Evolutionary conservation across 495 filamentous ascomycete genomes (phyloP), one percentile per base, ranked within the genome.

Genomic region (Darksidea phi): DNA sequence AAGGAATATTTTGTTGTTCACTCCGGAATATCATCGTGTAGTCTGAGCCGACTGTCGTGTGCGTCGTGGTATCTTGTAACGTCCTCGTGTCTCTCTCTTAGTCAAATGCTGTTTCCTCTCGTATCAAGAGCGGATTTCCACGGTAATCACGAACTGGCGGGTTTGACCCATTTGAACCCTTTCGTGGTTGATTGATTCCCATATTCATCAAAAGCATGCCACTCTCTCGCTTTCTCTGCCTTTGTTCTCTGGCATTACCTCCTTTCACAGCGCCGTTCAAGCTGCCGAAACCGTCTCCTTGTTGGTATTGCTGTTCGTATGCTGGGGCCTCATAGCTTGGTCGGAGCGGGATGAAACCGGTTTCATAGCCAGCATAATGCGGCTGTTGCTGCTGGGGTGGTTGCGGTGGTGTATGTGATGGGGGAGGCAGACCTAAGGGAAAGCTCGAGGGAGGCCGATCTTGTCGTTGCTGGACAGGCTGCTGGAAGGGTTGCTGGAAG

Each of bases 271-370:
- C 72, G 37, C 71, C 72, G 55, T 74, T 73, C 17, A 75, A 42
- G 47, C 73, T 75, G 34, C 72, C 67, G 60, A 59, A 74, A 0
- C 66, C 68, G 25, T 68, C 69, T 3, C 65, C 66, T 2, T 55
- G 53, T 41, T 66, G 61, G 37, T 59, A 67, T 23, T 64, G 60
- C 50, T 70, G 63, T n/a, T 68, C 56, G 56, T 74, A 73, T 3
- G 45, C 38, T 13, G 69, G 63, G 17, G 61, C 52, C 24, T 85
- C 81, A 67, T 88, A 87, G n/a, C 77, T 78, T 7, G 82, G 82
- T 46, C 85, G 80, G 53, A 87, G 71, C 0, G 84, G 80, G 15
- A 84, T 79, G 69, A 87, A 86, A 6, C 85, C 84, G 13, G 80
- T 84, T 36, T 86, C 81, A 38, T 68, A 65, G 64, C 70, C 55